Evolutionary conservation across 2,329 filamentous ascomycete genomes (phyloP).

Genomic region (Botrytis cinerea): DNA sequence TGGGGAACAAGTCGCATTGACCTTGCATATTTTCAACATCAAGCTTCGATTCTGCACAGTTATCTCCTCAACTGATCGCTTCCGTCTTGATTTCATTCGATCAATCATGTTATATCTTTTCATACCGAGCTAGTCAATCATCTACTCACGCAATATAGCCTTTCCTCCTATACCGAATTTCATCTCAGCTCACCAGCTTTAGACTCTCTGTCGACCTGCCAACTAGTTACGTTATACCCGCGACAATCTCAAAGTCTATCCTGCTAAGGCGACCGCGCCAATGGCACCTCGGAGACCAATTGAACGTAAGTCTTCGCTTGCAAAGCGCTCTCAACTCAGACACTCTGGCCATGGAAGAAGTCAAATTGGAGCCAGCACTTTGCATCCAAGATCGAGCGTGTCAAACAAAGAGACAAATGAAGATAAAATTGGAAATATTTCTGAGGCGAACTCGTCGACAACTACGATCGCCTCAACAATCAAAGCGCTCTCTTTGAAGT

Average conservation of each 20-base stretch:
- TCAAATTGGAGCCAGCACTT: no score
- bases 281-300: neutral
- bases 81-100: neutral
- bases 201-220: neutral
- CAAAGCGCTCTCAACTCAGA: neutral
- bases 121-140: neutral
- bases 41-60: neutral
- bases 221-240: neutral
- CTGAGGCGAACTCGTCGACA: neutral
- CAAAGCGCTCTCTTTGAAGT: neutral
- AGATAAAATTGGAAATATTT: neutral
- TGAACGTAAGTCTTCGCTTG: neutral
- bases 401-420: neutral
- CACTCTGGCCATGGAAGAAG: neutral
- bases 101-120: neutral
- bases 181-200: no score
- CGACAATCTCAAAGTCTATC: neutral
- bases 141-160: neutral
- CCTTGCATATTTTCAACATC: neutral
- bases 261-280: no score
- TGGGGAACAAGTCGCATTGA: neutral
- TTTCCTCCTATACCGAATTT: neutral
- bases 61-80: neutral
- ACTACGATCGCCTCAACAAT: neutral
- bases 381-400: neutral